A percentile compares a stretch with the other conserved stretches of the same genome.
Conservation (phyloP, 768 basidiomycete genomes). For the Termitomyces sp. region DNA sequence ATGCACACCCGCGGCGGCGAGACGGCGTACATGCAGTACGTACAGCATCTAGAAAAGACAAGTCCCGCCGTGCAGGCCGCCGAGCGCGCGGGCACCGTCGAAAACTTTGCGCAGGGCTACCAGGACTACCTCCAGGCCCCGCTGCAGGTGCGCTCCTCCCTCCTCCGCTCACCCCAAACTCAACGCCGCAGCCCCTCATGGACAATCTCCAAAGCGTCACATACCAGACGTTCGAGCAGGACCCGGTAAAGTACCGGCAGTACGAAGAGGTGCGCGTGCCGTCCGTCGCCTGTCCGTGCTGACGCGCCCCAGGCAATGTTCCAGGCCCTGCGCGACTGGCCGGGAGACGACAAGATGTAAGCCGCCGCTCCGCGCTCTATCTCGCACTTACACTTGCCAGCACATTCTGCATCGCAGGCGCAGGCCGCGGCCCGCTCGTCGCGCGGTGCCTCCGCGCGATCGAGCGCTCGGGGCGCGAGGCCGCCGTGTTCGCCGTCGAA, state of each 20-base stretch:
- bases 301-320: constrained; percentile 69
- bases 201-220: constrained; percentile 94
- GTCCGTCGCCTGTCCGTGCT: no score
- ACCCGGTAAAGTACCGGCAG: constrained; percentile 92
- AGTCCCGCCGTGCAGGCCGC: constrained; percentile 62
- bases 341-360: constrained; percentile 56
- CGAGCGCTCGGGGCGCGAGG: constrained; percentile 54
- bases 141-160: constrained; percentile 55
- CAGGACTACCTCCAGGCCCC: constrained; percentile 96
- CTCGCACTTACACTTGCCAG: constrained; percentile 32
- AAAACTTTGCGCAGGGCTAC: constrained; percentile 89
- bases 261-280: constrained; percentile 86
- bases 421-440: constrained; percentile 91
- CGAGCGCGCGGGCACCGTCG: constrained; percentile 68
- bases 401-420: constrained; percentile 87
- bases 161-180: background rate
- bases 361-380: constrained; percentile 18
- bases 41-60: constrained; percentile 77
- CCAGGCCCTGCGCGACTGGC: constrained; percentile 71
- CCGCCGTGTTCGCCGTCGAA: constrained; percentile 82
- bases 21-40: constrained; percentile 84
- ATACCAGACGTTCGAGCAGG: constrained; percentile 97
- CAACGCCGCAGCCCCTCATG: constrained; percentile 73
- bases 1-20: constrained; percentile 81
- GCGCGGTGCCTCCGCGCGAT: constrained; percentile 78